A percentile compares a stretch with the other conserved stretches of the same genome.
phyloP scores from a whole-genome alignment of 208 protist species.

The Crithidia bombi region DNA sequence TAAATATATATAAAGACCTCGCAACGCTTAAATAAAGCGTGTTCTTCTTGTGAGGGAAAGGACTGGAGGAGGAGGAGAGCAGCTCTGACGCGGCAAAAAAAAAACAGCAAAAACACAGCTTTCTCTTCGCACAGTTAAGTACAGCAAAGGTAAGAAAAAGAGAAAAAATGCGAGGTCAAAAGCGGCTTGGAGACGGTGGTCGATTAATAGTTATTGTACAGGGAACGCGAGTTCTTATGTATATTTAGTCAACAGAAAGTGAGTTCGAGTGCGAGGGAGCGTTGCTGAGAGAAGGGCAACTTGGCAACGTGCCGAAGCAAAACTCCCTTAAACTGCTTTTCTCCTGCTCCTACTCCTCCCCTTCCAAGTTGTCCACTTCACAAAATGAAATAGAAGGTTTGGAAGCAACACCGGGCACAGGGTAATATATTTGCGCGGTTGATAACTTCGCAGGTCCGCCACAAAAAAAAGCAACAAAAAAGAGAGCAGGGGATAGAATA shows the following conservation, averaged over 20 bases:
- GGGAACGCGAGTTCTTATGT: no score
- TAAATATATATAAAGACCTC: no score
- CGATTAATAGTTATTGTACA: no score
- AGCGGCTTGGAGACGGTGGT: neutral
- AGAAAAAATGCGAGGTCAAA: constrained; percentile 5
- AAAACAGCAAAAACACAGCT: constrained; percentile 8
- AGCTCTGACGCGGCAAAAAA: neutral
- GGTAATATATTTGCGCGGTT: neutral
- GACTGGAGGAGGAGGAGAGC: no score
- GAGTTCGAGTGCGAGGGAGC: neutral
- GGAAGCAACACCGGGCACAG: neutral
- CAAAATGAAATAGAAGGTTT: no score
- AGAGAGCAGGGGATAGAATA: neutral
- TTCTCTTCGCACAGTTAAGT: neutral
- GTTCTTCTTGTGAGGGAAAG: no score
- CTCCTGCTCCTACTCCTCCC: constrained; percentile 1
- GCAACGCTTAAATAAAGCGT: no score
- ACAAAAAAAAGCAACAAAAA: neutral
- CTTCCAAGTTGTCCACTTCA: no score
- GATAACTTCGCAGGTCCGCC: neutral
- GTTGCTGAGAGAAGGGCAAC: neutral
- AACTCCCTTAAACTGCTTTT: neutral
- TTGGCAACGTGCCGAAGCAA: neutral
- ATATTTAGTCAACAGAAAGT: no score
- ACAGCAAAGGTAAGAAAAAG: constrained; percentile 15